phyloP scores from a whole-genome alignment of 768 basidiomycete species.

The Austroboletus eburneus region DNA sequence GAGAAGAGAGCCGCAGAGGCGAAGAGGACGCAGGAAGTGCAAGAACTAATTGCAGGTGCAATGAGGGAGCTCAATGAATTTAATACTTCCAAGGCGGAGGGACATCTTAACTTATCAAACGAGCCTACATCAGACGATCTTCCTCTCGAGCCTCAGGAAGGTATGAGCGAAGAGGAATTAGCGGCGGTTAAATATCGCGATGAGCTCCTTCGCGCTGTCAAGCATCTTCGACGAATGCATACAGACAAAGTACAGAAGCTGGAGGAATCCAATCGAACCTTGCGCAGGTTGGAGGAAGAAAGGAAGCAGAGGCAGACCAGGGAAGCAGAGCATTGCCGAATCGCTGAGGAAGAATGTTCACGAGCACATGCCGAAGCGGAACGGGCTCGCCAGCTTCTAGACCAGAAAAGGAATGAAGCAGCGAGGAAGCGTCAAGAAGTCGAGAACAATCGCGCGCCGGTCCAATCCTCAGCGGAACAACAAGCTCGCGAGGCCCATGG shows the following conservation, averaged over 20 bases:
- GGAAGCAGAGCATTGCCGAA: conserved; percentile 13
- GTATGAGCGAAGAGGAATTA: conserved; percentile 18
- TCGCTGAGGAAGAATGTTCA: conserved; percentile 16
- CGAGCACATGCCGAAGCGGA: conserved; percentile 10
- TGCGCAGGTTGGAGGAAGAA: conserved; percentile 26
- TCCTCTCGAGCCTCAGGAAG: conserved; percentile 19
- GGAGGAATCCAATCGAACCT: conserved; percentile 11
- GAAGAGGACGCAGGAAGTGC: conserved; percentile 12
- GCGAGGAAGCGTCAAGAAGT: conserved; percentile 10
- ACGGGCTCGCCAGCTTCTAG: conserved; percentile 4
- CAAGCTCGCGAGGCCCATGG: conserved; percentile 1
- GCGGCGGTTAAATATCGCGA: conserved; percentile 7
- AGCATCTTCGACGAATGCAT: conserved; percentile 16
- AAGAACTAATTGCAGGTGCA: conserved; percentile 18
- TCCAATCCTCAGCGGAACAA: conserved; percentile 10
- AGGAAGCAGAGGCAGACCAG: conserved; percentile 13
- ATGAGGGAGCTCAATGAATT: conserved; percentile 17
- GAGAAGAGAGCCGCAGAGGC: conserved; percentile 17
- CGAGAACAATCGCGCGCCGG: background rate
- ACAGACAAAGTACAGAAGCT: conserved; percentile 15
- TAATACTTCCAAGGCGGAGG: conserved; percentile 4
- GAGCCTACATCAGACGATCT: conserved; percentile 7
- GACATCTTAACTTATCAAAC: background rate
- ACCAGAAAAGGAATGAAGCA: conserved; percentile 3
- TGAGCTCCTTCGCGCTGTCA: conserved; percentile 10